Percentiles rank a stretch among this genome's conserved stretches.
Conservation (phyloP, 768 basidiomycete genomes). For the Suillus weaverae region DNA sequence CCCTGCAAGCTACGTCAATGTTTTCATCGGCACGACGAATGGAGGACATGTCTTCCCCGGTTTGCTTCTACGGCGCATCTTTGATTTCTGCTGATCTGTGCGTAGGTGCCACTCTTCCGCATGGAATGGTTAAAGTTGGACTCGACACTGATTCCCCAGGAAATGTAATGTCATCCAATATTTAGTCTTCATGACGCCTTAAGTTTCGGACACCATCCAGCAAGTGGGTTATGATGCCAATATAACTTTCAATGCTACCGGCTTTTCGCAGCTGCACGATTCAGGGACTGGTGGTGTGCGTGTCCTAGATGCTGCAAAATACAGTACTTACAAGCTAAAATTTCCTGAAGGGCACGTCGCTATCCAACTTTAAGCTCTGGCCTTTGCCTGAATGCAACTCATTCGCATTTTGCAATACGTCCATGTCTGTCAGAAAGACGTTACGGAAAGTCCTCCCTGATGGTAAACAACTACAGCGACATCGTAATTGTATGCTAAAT, state of each 20-base stretch:
- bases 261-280: constrained; percentile 60
- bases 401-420: constrained; percentile 54
- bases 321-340: not conserved
- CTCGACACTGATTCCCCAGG: constrained; percentile 68
- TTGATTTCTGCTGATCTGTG: not conserved
- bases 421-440: constrained; percentile 45
- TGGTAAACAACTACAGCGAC: constrained; percentile 34
- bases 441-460: constrained; percentile 48
- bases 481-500: not conserved
- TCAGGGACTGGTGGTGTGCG: constrained; percentile 58
- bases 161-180: constrained; percentile 39
- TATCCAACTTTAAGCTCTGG: constrained; percentile 65
- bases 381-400: constrained; percentile 50
- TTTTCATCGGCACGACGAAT: constrained; percentile 65
- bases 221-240: constrained; percentile 42
- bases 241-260: constrained; percentile 40
- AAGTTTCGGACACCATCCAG: constrained; percentile 15
- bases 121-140: constrained; percentile 70
- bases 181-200: not conserved
- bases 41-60: constrained; percentile 70
- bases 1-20: constrained; percentile 41
- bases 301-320: not conserved
- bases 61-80: constrained; percentile 20
- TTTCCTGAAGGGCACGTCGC: constrained; percentile 35
- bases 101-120: constrained; percentile 60